Conservation (phyloP, 2,329 filamentous ascomycete genomes). For the Phialophora verrucosa region DNA sequence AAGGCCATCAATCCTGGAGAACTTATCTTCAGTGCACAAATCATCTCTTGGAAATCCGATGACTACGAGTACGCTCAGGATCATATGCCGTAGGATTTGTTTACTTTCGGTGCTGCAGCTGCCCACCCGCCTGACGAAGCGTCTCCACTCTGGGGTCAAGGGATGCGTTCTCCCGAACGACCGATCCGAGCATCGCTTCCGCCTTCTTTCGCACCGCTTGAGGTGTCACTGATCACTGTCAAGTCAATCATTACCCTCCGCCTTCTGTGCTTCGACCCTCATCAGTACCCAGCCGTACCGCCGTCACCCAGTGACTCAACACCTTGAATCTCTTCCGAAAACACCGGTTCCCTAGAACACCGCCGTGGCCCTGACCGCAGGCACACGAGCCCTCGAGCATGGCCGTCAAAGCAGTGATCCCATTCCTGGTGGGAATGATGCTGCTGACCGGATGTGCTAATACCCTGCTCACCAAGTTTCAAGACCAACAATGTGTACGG, state of each 20-base stretch:
- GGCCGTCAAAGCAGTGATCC: constrained; percentile 74
- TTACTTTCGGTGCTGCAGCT: background rate
- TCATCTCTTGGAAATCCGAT: background rate
- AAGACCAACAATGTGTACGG: constrained; percentile 95
- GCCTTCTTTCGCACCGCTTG: background rate
- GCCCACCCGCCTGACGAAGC: background rate
- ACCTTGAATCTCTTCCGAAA: background rate
- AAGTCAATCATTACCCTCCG: background rate
- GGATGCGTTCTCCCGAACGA: background rate
- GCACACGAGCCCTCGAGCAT: constrained; percentile 54
- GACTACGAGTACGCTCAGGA: background rate
- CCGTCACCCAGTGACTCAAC: background rate
- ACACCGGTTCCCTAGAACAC: background rate
- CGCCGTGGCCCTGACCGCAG: background rate
- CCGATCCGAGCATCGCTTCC: background rate
- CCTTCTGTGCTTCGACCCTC: background rate
- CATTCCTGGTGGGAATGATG: constrained; percentile 94
- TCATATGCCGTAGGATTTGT: background rate
- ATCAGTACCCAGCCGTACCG: background rate
- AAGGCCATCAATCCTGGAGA: background rate
- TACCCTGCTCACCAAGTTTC: constrained; percentile 91
- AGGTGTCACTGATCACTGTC: background rate
- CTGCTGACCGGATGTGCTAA: constrained; percentile 94
- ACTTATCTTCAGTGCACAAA: background rate
- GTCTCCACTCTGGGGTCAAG: background rate